Evolutionary conservation across 441 rosid species (phyloP), one percentile per base, ranked within the genome.

Genomic region (Metrosideros polymorpha): DNA sequence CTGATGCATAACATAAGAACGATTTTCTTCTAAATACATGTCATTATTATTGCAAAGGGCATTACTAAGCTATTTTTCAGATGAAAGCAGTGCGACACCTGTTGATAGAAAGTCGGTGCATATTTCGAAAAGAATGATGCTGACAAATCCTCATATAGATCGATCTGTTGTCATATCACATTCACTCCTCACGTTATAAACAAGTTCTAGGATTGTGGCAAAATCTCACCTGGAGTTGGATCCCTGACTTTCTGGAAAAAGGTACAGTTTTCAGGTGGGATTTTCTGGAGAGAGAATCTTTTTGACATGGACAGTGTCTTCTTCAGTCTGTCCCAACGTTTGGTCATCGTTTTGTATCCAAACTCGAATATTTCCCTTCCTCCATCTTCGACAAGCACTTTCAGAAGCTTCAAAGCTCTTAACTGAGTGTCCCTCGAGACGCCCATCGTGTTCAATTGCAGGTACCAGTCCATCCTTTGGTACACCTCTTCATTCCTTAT

Each of bases 401-500:
- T 89, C 17, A 93, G 84, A 61, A 92, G 92, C 91, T 91, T 90
- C 66, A 93, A 77, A 84, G 90, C 91, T 90, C 96, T 89, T 55
- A 94, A 42, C 35, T 94, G 96, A 50, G 32, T 90, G 9, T 93
- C 94, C 77, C 82, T 75, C 1, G 94, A 89, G 66, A 91, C 90
- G 4, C 93, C 95, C 52, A 89, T 43, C 7, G 89, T 89, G 22
- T 85, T 92, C 47, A 91, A 10, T 0, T 0, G 0, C 84, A 91
- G 27, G 35, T 90, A 61, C 7, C 0, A 22, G 6, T 0, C 0
- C 94, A 95, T 93, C 85, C 85, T 90, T 32, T 92, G 84, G 77
- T 89, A 94, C 52, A 94, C 89, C n/a, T 9, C 84, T 90, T 92
- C 85, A 75, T 95, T 93, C 79, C 92, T 94, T 55, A 94, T 85